Percentiles rank a stretch among this genome's conserved stretches.
phyloP scores from a whole-genome alignment of 176 grass and related monocot species.

The Eleusine coracana region DNA sequence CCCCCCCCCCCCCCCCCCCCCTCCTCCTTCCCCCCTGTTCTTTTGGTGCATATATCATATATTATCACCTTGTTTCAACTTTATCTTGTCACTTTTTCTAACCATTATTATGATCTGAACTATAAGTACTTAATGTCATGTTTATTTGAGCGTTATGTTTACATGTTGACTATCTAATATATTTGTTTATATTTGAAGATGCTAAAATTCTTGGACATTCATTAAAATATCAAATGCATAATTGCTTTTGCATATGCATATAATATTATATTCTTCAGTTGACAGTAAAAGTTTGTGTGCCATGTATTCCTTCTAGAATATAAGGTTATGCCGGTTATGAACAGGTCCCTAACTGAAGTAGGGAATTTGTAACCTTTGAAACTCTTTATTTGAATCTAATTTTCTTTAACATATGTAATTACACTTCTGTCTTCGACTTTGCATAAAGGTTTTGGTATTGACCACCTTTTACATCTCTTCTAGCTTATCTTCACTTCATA shows the following conservation, averaged over 20 bases:
- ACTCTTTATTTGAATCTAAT: background rate
- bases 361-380: background rate
- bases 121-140: background rate
- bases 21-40: background rate
- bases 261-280: background rate
- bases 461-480: constrained; percentile 18
- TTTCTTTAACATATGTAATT: constrained; percentile 6
- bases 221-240: background rate
- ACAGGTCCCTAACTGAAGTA: constrained; percentile 1
- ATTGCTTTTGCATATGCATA: background rate
- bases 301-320: background rate
- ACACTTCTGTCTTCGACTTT: constrained; percentile 12
- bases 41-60: background rate
- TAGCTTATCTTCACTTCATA: constrained; percentile 9
- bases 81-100: background rate
- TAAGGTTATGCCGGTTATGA: background rate
- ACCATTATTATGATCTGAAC: background rate
- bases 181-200: background rate
- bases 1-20: too few species aligned
- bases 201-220: background rate
- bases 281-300: background rate
- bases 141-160: background rate
- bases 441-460: background rate
- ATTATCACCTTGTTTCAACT: background rate
- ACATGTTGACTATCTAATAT: background rate